Base-by-base conservation (phyloP, 2,329 filamentous ascomycete species). In the Cercospora brassicicola region DNA sequence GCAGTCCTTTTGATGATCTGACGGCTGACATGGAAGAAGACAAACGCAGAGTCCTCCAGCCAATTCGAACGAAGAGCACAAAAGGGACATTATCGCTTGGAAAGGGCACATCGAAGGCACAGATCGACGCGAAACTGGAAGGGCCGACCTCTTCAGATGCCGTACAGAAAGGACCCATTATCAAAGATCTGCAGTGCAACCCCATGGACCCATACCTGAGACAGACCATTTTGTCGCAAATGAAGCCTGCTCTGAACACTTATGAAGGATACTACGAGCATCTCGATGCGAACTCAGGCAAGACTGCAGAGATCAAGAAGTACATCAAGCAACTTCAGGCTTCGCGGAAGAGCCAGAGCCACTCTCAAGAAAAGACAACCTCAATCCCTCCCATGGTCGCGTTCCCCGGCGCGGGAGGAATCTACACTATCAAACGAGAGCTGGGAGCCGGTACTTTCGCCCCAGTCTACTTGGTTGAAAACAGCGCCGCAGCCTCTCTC, bases 391-490 rank as follows among this genome's bases (percentile, higher is more conserved):
- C 92, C 0, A 83, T 86, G 3, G 84, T 98, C 23, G 83, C 87
- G 51, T 91, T 97, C 68, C 84, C 87, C 0, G 88, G 88, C 45
- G 84, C 87, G 2, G 81, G 86, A 23, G 84, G 89, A 45, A 86
- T 85, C 51, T 99, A 97, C 79, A 90, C 88, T 1, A 81, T 98
- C 66, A 92, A 91, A 76, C 88, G 90, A 60, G 93, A 98, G 78
- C 88, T 99, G 11, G 95, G 95, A 0, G 92, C 93, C 30, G 95
- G 95, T 8, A 95, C 95, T 0, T 99, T 96, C 80, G 95, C 94
- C 0, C 94, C 95, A 0, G 95, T 99, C 2, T 99, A 97, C 77
- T 87, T 99, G 0, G 90, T 94, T 7, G 92, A 97, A 76, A 88
- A 86, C 73, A 90, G 71, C 62, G 71, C 73, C 9, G 68, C 69